phyloP scores from a whole-genome alignment of 345 rosid genomes.

The Citrus unshiu region DNA sequence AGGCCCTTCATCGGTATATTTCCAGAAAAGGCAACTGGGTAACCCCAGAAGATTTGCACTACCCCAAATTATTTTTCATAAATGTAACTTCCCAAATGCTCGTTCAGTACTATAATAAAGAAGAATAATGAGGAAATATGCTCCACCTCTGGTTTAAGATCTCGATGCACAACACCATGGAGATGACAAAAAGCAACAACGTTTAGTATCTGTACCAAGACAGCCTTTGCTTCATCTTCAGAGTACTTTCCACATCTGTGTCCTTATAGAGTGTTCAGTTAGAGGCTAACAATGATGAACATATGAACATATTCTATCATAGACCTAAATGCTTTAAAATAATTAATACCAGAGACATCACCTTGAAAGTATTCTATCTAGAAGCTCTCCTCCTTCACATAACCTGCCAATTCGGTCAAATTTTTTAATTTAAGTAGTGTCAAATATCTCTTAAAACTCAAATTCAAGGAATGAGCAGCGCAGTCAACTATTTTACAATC shows the following conservation, averaged over 20 bases:
- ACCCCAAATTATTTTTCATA: not conserved
- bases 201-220: constrained; percentile 74
- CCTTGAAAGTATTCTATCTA: constrained; percentile 89
- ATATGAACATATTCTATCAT: not conserved
- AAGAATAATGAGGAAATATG: constrained; percentile 10
- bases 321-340: not conserved
- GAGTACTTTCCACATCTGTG: constrained; percentile 88
- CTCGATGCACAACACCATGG: constrained; percentile 96
- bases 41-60: not conserved
- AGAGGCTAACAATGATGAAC: constrained; percentile 13
- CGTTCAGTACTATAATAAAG: constrained; percentile 2
- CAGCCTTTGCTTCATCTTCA: constrained; percentile 83
- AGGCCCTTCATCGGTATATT: not conserved
- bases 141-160: constrained; percentile 93
- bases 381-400: constrained; percentile 97
- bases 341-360: constrained; percentile 18
- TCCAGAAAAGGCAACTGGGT: not conserved
- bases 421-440: not conserved
- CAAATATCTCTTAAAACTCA: not conserved
- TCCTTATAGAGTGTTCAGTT: constrained; percentile 12
- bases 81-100: not conserved
- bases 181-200: constrained; percentile 94
- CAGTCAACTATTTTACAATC: not conserved
- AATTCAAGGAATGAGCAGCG: not conserved
- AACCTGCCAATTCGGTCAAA: constrained; percentile 52